Percentiles rank a stretch among this genome's conserved stretches.
Conservation (phyloP, 1,284 basidiomycete species). For the Fereydounia khargensis region DNA sequence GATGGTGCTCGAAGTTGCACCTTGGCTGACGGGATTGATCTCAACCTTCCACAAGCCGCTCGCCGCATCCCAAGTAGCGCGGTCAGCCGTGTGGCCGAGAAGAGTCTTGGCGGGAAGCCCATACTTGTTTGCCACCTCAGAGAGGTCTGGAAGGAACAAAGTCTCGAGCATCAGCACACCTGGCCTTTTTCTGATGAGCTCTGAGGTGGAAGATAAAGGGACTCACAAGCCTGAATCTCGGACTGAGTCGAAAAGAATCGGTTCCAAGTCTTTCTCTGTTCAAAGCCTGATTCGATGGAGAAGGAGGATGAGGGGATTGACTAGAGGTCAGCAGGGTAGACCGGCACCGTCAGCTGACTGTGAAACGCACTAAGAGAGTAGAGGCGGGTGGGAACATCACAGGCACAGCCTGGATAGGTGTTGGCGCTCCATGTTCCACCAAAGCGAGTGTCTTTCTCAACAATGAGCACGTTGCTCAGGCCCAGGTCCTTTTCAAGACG, state of each 20-base stretch:
- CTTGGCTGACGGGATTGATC: slow-evolving; percentile 1
- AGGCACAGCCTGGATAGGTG: slow-evolving; percentile 31
- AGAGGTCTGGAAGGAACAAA: too few relatives aligned
- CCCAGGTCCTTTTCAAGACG: slow-evolving; percentile 16
- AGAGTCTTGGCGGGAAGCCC: slow-evolving; percentile 12
- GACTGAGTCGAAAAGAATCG: slow-evolving; percentile 15
- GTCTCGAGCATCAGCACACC: too few relatives aligned
- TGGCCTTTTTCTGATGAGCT: too few relatives aligned
- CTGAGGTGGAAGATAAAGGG: too few relatives aligned
- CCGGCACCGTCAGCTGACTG: too few relatives aligned
- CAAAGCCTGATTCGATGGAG: too few relatives aligned
- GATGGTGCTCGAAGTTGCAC: neutral
- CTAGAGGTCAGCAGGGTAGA: too few relatives aligned
- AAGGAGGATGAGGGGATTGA: too few relatives aligned
- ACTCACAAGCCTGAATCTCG: slow-evolving; percentile 32
- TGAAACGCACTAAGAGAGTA: too few relatives aligned
- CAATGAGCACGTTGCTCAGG: slow-evolving; percentile 19
- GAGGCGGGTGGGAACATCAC: slow-evolving; percentile 38
- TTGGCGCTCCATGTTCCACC: slow-evolving; percentile 40
- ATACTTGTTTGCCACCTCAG: slow-evolving; percentile 13
- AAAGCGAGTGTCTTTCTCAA: slow-evolving; percentile 14
- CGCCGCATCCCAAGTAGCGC: slow-evolving; percentile 22
- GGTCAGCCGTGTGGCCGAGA: slow-evolving; percentile 20
- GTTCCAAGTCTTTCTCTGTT: slow-evolving; percentile 20
- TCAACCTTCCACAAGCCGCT: slow-evolving; percentile 31